Conservation (phyloP, 2,329 filamentous ascomycete species). For the Fusarium hainanense region DNA sequence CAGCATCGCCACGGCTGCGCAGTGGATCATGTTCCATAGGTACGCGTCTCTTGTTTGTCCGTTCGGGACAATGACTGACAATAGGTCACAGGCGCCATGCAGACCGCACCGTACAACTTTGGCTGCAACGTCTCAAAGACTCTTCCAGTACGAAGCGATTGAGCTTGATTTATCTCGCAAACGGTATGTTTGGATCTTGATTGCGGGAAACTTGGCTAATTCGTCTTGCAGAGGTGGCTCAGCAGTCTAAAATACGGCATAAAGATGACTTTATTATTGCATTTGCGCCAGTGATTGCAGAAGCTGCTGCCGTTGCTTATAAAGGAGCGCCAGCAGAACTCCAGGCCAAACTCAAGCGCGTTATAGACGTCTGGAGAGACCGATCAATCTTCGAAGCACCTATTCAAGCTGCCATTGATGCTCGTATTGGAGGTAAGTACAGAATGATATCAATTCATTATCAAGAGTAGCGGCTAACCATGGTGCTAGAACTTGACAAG, state of each 20-base stretch:
- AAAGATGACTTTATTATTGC: slow-evolving; percentile 94
- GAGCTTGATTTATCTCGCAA: slow-evolving; percentile 93
- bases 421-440: slow-evolving; percentile 75
- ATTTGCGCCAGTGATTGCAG: slow-evolving; percentile 90
- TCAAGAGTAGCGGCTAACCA: slow-evolving; percentile 25
- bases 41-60: slow-evolving; percentile 54
- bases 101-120: slow-evolving; percentile 89
- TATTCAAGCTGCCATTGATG: slow-evolving; percentile 84
- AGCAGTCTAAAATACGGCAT: slow-evolving; percentile 92
- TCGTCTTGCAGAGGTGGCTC: slow-evolving; percentile 80
- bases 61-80: slow-evolving; percentile 3
- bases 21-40: slow-evolving; percentile 99
- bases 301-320: slow-evolving; percentile 90
- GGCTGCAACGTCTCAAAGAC: slow-evolving; percentile 90
- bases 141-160: slow-evolving; percentile 86
- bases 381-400: slow-evolving; percentile 83
- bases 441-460: neutral
- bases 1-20: slow-evolving; percentile 93
- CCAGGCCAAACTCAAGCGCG: slow-evolving; percentile 86
- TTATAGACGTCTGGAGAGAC: slow-evolving; percentile 94
- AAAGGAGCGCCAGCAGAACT: slow-evolving; percentile 88
- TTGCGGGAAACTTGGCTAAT: neutral
- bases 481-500: slow-evolving; percentile 70
- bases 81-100: slow-evolving; percentile 78
- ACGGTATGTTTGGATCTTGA: slow-evolving; percentile 69